A percentile compares a stretch with the other conserved stretches of the same genome.
Evolutionary conservation across 257 asterid genomes (phyloP).

Genomic region (Rhazya stricta): DNA sequence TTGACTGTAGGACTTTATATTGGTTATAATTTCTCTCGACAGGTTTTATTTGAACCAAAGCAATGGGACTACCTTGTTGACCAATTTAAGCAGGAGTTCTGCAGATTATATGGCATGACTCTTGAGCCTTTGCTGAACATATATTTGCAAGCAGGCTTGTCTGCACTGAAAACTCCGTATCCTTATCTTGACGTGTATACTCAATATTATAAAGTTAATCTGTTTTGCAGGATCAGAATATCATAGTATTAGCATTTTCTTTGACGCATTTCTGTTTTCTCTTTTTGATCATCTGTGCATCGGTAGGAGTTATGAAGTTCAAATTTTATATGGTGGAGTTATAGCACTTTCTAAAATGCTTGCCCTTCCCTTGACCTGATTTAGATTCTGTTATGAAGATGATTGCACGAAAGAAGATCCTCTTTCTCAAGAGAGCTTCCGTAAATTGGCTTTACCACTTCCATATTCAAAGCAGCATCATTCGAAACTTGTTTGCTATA

Average conservation of each 20-base stretch:
- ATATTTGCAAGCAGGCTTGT: constrained; percentile 94
- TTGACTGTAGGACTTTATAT: neutral
- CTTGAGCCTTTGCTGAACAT: constrained; percentile 83
- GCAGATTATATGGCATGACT: constrained; percentile 94
- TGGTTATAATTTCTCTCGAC: constrained; percentile 13
- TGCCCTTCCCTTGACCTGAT: constrained; percentile 49
- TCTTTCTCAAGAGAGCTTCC: constrained; percentile 89
- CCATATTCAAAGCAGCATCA: constrained; percentile 98
- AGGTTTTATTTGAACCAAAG: constrained; percentile 82
- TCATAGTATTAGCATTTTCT: neutral
- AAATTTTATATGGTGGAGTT: constrained; percentile 4
- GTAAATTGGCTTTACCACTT: constrained; percentile 72
- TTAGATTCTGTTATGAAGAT: constrained; percentile 83
- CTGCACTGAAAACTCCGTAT: constrained; percentile 98
- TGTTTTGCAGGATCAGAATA: neutral
- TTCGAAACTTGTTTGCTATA: constrained; percentile 88
- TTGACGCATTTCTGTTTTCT: neutral
- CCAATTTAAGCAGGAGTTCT: constrained; percentile 94
- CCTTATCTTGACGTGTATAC: constrained; percentile 25
- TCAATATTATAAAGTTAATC: neutral
- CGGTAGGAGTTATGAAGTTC: no score
- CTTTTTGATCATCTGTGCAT: no score
- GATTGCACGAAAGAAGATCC: constrained; percentile 98
- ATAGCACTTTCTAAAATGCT: constrained; percentile 2
- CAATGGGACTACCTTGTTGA: constrained; percentile 91